phyloP scores from a whole-genome alignment of 1,139 yeast genomes.

The Taphrina pruni region DNA sequence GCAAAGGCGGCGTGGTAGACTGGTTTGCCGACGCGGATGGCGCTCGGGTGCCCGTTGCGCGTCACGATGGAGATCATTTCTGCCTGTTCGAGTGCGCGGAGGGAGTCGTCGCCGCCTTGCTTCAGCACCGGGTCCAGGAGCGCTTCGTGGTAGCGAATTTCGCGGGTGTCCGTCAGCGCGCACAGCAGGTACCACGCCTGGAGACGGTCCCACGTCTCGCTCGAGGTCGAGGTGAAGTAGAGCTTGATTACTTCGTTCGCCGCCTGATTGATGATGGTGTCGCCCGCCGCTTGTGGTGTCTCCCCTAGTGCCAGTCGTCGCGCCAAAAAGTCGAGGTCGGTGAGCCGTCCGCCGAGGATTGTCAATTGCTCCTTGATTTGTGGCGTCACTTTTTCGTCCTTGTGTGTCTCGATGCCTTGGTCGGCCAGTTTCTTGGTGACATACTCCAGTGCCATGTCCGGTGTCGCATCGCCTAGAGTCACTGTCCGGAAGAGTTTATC shows the following conservation, averaged over 20 bases:
- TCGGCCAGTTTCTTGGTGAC: constrained; percentile 63
- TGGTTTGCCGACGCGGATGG: constrained; percentile 81
- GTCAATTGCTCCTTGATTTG: constrained; percentile 49
- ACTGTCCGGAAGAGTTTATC: constrained; percentile 82
- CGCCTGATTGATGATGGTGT: constrained; percentile 81
- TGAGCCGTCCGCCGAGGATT: constrained; percentile 93
- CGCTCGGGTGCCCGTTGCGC: constrained; percentile 60
- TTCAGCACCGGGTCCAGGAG: constrained; percentile 69
- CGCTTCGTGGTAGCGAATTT: constrained; percentile 60
- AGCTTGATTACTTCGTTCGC: constrained; percentile 87
- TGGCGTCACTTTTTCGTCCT: constrained; percentile 39
- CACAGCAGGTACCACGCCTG: constrained; percentile 90
- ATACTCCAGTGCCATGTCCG: constrained; percentile 70
- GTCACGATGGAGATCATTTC: constrained; percentile 73
- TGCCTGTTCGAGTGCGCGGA: constrained; percentile 73
- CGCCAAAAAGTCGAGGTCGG: constrained; percentile 87
- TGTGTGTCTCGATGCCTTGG: constrained; percentile 39
- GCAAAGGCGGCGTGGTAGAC: constrained; percentile 79
- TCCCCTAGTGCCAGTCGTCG: constrained; percentile 90
- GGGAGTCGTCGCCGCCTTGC: constrained; percentile 57
- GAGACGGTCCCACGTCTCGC: constrained; percentile 69
- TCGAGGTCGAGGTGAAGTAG: constrained; percentile 56
- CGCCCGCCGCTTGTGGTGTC: constrained; percentile 72
- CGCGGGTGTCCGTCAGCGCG: constrained; percentile 54
- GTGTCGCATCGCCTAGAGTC: constrained; percentile 79